Percentiles rank a stretch among this genome's conserved stretches.
Conservation (phyloP, 2,329 filamentous ascomycete genomes). For the Fusarium pininemorale region DNA sequence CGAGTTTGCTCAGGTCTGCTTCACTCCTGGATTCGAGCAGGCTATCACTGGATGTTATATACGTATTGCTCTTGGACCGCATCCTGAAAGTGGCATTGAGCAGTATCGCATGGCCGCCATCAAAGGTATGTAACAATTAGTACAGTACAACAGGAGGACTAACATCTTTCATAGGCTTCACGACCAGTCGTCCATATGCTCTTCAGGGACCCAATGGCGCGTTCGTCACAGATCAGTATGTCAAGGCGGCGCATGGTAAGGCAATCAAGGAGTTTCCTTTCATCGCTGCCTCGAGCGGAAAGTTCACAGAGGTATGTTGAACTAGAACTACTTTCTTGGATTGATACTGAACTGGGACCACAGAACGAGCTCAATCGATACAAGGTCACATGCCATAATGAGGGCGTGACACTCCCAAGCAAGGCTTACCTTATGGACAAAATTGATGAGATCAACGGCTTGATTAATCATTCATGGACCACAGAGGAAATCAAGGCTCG, state of each 20-base stretch:
- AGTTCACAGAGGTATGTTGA: constrained; percentile 77
- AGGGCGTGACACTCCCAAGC: constrained; percentile 78
- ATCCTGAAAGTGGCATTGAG: constrained; percentile 75
- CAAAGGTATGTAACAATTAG: constrained; percentile 67
- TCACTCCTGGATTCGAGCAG: constrained; percentile 88
- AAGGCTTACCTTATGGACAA: constrained; percentile 74
- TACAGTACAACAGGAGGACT: constrained; percentile 13
- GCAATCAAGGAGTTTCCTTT: constrained; percentile 88
- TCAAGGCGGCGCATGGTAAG: constrained; percentile 82
- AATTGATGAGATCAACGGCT: constrained; percentile 79
- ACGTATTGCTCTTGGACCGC: constrained; percentile 83
- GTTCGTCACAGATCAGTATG: constrained; percentile 88
- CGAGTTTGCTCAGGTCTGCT: constrained; percentile 90
- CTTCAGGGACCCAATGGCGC: constrained; percentile 80
- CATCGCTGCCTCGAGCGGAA: constrained; percentile 85
- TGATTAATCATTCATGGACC: constrained; percentile 84
- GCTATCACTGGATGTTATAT: constrained; percentile 85
- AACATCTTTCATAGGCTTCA: constrained; percentile 68
- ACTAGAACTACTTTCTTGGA: too few species aligned
- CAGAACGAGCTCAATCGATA: constrained; percentile 84
- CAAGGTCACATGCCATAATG: constrained; percentile 76
- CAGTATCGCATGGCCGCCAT: constrained; percentile 90
- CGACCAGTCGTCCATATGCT: constrained; percentile 82
- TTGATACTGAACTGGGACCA: constrained; percentile 35
- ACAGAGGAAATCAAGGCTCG: constrained; percentile 84